phyloP scores from a whole-genome alignment of 306 rosid genomes.

The Prunus padus region DNA sequence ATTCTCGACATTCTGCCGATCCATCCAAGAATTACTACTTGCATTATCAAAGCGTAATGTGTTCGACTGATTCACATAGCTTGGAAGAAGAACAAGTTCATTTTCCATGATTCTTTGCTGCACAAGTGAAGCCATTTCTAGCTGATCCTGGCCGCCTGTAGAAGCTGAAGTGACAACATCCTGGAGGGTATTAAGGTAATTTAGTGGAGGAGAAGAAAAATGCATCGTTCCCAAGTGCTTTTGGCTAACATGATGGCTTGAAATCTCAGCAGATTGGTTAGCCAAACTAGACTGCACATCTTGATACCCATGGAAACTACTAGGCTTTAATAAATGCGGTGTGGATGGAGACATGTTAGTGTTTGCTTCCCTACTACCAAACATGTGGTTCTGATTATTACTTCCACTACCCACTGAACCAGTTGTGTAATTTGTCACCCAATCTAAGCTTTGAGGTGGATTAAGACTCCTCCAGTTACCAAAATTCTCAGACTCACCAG shows the following conservation, averaged over 20 bases:
- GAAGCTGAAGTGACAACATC: constrained; percentile 54
- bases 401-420: too few relatives aligned
- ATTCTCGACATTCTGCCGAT: constrained; percentile 25
- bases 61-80: constrained; percentile 39
- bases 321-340: constrained; percentile 21
- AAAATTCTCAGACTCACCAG: constrained; percentile 21
- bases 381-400: too few relatives aligned
- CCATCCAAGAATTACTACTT: constrained; percentile 40
- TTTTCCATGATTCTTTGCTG: constrained; percentile 18
- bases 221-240: constrained; percentile 38
- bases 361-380: neutral
- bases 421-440: constrained; percentile 45
- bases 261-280: constrained; percentile 13
- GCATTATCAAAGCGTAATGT: constrained; percentile 27
- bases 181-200: constrained; percentile 49
- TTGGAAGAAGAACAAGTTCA: constrained; percentile 44
- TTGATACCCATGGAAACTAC: constrained; percentile 26
- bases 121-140: constrained; percentile 35
- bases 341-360: constrained; percentile 21
- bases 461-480: constrained; percentile 38
- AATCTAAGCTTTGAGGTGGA: constrained; percentile 45
- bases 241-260: constrained; percentile 26
- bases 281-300: constrained; percentile 12
- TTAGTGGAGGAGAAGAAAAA: constrained; percentile 22
- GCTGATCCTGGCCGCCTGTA: constrained; percentile 21